Evolutionary conservation across 768 basidiomycete species (phyloP), one percentile per base, ranked within the genome.

Genomic region (Butyriboletus loyo): DNA sequence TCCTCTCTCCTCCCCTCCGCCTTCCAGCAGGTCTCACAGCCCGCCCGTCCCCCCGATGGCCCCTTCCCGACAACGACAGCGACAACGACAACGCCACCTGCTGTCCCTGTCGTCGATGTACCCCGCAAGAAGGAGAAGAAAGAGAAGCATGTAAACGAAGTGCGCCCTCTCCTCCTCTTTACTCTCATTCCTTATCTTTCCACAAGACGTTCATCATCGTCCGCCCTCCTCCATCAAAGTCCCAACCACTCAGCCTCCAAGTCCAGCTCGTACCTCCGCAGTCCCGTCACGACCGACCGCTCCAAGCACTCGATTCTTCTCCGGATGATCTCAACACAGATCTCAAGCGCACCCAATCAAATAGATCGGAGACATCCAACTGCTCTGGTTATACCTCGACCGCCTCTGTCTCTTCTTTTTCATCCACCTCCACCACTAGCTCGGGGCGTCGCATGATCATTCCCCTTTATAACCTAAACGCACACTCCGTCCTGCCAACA

Each of bases 181-280:
- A 49, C 39, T 37, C 46, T 30, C 46, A 37, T 1, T 51, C 48
- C 53, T 60, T 40, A 63, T 49, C 28, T 13, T 11, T 28, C 47
- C 44, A 24, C 5, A 65, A 95, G 92, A 90, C 88, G 0, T 92
- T 94, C 73, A 89, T 95, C 52, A 84, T 96, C 64, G 94, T 96
- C 50, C 84, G 90, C 45, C 94, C 94, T 5, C 92, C 92, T 3
- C 91, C 92, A 1, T 83, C 89, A 7, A 84, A 85, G 61, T 77
- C 82, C 56, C 91, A 95, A 58, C 88, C 92, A 1, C 76, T 95
- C 39, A 94, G 95, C 66, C 77, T 96, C 1, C 94, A 97, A 62
- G 85, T 97, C 11, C 94, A 97, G 68, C 85, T 97, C 37, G 87
- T 96, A 1, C 89, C 90, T 6, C 37, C 78, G 72, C 57, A 72